Evolutionary conservation across 768 basidiomycete species (phyloP), one percentile per base, ranked within the genome.

Genomic region (Leccinum imitatum): DNA sequence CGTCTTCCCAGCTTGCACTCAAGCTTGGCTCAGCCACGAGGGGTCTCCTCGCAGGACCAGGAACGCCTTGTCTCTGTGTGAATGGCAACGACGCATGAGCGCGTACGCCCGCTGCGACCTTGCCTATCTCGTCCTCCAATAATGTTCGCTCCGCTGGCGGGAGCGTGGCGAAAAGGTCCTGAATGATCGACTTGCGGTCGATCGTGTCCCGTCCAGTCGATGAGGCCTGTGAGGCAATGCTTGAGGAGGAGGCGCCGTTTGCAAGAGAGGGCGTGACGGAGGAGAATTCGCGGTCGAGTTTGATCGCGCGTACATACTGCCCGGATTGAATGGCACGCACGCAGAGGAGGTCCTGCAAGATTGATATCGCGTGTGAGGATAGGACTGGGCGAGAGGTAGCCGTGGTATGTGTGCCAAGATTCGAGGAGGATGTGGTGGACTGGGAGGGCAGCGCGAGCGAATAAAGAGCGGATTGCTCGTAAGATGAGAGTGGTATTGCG

Each of bases 271-370:
- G 72, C 47, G 80, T 77, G n/a, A 76, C 68, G 10, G 78, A 72
- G 44, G 79, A 71, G 63, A 90, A 87, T 65, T 82, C 78, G 53
- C 84, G 82, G 70, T 93, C 90, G 47, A 90, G 78, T 74, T 86
- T 87, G 68, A 93, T 83, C 9, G 90, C 92, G n/a, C 85, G 84
- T 0, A 81, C 74, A 65, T 87, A 86, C 59, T 83, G 82, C 4
- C 90, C 91, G 3, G 78, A 80, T 67, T 91, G 87, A 35, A 93
- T 82, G 9, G 93, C 82, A 10, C 92, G 87, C 15, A 89, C 83
- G 61, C 87, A 90, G 30, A 90, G 79, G n/a, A 93, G 80, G 62
- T 93, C 89, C 69, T 91, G 91, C 0, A 93, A 71, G 14, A 83
- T 76, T 6, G 85, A 79, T 25, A 87, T 70, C 2, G 84, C 82